These are phyloP conservation scores for Hypoxylon rickii DNA, from an alignment of 495 filamentous ascomycete genomes.

Conservation along the genomic window DNA sequence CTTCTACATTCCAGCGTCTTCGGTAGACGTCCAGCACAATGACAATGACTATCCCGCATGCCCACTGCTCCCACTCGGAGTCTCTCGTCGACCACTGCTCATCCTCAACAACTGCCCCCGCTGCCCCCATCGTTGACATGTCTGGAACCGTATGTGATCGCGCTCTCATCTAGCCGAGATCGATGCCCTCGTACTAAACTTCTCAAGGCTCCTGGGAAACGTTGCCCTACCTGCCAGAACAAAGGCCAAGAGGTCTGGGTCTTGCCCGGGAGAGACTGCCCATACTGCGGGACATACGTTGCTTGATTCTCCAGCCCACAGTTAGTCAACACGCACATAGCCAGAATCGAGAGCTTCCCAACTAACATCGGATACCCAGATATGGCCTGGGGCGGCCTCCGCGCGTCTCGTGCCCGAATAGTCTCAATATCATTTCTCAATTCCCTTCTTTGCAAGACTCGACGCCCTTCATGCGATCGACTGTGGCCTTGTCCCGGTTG, in stretches of 20 bases:
- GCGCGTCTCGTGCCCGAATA: background rate
- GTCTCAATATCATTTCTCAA: slow-evolving; percentile 25
- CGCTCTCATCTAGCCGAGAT: slow-evolving; percentile 8
- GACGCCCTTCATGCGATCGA: slow-evolving; percentile 11
- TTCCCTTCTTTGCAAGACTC: slow-evolving; percentile 25
- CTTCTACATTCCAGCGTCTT: background rate
- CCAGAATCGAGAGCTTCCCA: background rate
- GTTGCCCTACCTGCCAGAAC: slow-evolving; percentile 42
- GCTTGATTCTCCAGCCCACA: background rate
- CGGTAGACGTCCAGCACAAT: background rate
- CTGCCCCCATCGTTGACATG: slow-evolving; percentile 26
- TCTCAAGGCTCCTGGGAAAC: slow-evolving; percentile 26
- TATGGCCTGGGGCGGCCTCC: slow-evolving; percentile 1
- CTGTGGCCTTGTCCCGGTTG: slow-evolving; percentile 17
- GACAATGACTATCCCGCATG: slow-evolving; percentile 23
- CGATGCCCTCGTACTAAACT: slow-evolving; percentile 2
- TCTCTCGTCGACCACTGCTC: slow-evolving; percentile 13
- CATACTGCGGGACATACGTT: slow-evolving; percentile 49
- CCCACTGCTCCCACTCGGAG: slow-evolving; percentile 15
- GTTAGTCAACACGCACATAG: slow-evolving; percentile 12
- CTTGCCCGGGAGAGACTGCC: slow-evolving; percentile 51
- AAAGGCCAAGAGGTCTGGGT: slow-evolving; percentile 58
- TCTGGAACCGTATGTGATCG: slow-evolving; percentile 28
- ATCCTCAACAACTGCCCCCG: slow-evolving; percentile 9
- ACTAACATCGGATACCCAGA: slow-evolving; percentile 14